These are phyloP conservation scores for Taiwanofungus camphoratus DNA, from an alignment of 1,284 basidiomycete species.

Conservation along the genomic window DNA sequence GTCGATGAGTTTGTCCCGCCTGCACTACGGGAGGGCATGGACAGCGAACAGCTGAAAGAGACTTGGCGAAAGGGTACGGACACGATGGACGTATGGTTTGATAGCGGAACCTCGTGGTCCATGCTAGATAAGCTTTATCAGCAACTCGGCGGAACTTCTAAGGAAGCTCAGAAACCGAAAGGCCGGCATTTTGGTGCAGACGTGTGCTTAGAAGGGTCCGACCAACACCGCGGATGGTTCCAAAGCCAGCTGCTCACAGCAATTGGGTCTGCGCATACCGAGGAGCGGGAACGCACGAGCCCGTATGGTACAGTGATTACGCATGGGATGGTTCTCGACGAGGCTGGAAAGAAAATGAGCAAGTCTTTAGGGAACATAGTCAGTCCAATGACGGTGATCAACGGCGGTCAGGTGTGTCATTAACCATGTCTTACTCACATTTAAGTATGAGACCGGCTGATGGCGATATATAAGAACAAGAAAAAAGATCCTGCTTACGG, in stretches of 20 bases:
- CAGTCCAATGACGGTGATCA: conserved; percentile 77
- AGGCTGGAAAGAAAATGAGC: conserved; percentile 95
- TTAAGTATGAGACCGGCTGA: background rate
- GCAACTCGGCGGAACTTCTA: conserved; percentile 13
- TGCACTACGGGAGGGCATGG: conserved; percentile 36
- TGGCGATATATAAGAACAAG: conserved; percentile 42
- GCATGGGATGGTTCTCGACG: conserved; percentile 96
- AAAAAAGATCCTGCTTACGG: conserved; percentile 78
- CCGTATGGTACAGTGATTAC: conserved; percentile 88
- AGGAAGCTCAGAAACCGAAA: conserved; percentile 4
- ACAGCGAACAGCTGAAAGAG: conserved; percentile 36
- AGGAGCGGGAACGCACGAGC: conserved; percentile 30
- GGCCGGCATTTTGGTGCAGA: conserved; percentile 54
- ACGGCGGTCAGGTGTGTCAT: conserved; percentile 69
- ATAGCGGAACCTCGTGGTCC: conserved; percentile 95
- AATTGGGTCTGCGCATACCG: conserved; percentile 45
- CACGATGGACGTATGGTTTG: conserved; percentile 99
- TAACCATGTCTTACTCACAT: conserved; percentile 2
- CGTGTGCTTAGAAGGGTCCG: conserved; percentile 91
- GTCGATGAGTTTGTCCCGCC: conserved; percentile 80
- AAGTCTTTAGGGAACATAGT: conserved; percentile 94
- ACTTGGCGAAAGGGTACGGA: conserved; percentile 79
- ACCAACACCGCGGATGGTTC: conserved; percentile 99
- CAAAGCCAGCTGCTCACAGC: conserved; percentile 91
- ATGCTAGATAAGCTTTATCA: conserved; percentile 45